Base-by-base conservation (phyloP, 768 basidiomycete genomes). In the Trametes gibbosa region DNA sequence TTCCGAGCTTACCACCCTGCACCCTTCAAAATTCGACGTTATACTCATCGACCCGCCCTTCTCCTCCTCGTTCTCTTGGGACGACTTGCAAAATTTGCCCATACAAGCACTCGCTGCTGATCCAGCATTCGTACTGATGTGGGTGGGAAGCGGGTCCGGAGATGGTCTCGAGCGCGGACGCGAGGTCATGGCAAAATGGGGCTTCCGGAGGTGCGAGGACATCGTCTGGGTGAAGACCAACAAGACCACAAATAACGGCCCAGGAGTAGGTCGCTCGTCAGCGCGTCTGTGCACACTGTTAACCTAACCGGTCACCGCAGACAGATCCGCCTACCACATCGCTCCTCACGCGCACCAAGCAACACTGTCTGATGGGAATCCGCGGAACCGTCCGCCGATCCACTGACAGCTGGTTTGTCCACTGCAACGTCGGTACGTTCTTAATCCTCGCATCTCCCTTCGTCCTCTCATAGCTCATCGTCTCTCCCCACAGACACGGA, bases 191-290 rank as follows among this genome's bases (percentile, higher is more conserved):
- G 90, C 87, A 1, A 89, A 85, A 72, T 99, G 96, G 95, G 97
- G 96, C 3, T 96, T 94, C 69, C 77, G 94, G 42, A 75, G 97
- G 50, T 97, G 94, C 67, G 97, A 99, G 68, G 97, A 99, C 69
- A 91, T 99, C n/a, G 92, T 97, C 5, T 98, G 95, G 95, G 89
- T 97, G 56, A 94, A 93, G 76, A 95, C 93, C 46, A 99, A 98
- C 70, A 81, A 81, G 59, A 78, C 74, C 21, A 80, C 76, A 23
- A 89, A 90, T 70, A 78, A 78, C 16, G 90, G 90, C 1, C 87
- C 92, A 53, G 90, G 89, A 56, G 89, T 90, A 69, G 66, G 85
- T 77, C 16, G 42, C 50, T 17, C 56, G 7, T 21, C 19, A 17
- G 5, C 45, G 1, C 7, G 3, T 19, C 42, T 27, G 24, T 16